These are phyloP conservation scores for Ustilago shanxiensis DNA, from an alignment of 1,284 basidiomycete genomes.

Conservation along the genomic window DNA sequence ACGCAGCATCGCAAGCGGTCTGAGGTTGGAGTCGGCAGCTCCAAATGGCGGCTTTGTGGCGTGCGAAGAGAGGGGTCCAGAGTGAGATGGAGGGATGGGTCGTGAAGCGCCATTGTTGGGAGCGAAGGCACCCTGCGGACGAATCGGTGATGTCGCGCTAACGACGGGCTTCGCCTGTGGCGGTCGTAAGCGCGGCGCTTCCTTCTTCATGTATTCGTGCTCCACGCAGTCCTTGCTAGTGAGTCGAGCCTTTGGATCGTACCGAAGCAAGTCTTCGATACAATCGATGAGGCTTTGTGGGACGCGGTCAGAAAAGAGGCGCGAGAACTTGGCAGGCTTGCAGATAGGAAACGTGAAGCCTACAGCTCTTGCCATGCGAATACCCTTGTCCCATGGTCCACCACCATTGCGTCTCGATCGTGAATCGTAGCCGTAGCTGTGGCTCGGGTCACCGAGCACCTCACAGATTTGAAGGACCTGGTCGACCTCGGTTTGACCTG, in stretches of 20 bases:
- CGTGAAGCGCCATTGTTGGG: constrained; percentile 19
- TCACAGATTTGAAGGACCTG: constrained; percentile 92
- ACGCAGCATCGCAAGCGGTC: constrained; percentile 39
- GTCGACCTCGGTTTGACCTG: constrained; percentile 94
- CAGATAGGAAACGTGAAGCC: constrained; percentile 92
- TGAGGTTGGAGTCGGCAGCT: constrained; percentile 43
- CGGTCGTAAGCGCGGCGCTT: constrained; percentile 73
- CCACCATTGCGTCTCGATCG: constrained; percentile 82
- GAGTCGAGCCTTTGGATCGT: constrained; percentile 87
- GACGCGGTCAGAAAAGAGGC: constrained; percentile 83
- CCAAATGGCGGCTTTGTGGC: constrained; percentile 48
- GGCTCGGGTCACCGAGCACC: constrained; percentile 89
- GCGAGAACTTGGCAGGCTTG: constrained; percentile 80
- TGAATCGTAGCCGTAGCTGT: constrained; percentile 83
- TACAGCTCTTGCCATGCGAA: constrained; percentile 85
- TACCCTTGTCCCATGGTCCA: constrained; percentile 85
- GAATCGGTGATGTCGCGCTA: constrained; percentile 45
- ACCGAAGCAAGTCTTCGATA: constrained; percentile 90
- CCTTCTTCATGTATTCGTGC: constrained; percentile 84
- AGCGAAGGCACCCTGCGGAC: constrained; percentile 20
- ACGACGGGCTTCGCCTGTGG: constrained; percentile 48
- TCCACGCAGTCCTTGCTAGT: constrained; percentile 88
- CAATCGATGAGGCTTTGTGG: constrained; percentile 88
- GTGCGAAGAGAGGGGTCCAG: constrained; percentile 41
- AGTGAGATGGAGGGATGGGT: constrained; percentile 54